Conservation (phyloP, 805 yeast species). For the Starmerella potacharoeniae region DNA sequence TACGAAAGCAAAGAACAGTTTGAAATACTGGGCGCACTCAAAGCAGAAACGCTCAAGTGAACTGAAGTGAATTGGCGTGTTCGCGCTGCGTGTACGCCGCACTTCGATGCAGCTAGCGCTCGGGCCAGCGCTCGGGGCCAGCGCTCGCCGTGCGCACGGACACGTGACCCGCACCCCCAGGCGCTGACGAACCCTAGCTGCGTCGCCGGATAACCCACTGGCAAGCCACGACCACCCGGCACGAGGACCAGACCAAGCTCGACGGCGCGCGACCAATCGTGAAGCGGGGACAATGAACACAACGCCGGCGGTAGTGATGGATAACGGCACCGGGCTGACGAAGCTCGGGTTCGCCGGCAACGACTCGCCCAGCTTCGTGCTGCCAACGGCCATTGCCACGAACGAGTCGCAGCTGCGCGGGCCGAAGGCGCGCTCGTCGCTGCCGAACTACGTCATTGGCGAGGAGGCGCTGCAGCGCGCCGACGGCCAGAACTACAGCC, state of each 20-base stretch:
- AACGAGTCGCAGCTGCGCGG: constrained; percentile 27
- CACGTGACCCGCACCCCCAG: neutral
- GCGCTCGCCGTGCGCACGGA: too few relatives aligned
- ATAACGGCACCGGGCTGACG: constrained; percentile 94
- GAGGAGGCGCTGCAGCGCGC: constrained; percentile 89
- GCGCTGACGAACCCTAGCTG: constrained; percentile 1
- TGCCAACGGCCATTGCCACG: constrained; percentile 94
- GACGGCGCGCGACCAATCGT: neutral
- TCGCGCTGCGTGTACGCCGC: too few relatives aligned
- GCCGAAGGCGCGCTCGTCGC: constrained; percentile 25
- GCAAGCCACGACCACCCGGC: constrained; percentile 1
- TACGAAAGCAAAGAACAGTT: too few relatives aligned
- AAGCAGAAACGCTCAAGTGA: too few relatives aligned
- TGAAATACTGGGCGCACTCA: too few relatives aligned
- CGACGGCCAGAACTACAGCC: constrained; percentile 78
- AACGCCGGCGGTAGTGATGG: constrained; percentile 27
- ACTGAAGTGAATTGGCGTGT: too few relatives aligned
- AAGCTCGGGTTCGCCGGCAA: constrained; percentile 97
- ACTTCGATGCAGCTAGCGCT: too few relatives aligned
- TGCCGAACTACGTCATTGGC: constrained; percentile 79
- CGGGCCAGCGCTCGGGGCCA: too few relatives aligned
- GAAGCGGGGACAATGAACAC: constrained; percentile 20
- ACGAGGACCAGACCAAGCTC: neutral
- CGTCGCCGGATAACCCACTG: neutral
- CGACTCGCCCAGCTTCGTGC: constrained; percentile 92